These are phyloP conservation scores for Periconia digitata DNA, from an alignment of 2,329 filamentous ascomycete genomes.

Conservation along the genomic window DNA sequence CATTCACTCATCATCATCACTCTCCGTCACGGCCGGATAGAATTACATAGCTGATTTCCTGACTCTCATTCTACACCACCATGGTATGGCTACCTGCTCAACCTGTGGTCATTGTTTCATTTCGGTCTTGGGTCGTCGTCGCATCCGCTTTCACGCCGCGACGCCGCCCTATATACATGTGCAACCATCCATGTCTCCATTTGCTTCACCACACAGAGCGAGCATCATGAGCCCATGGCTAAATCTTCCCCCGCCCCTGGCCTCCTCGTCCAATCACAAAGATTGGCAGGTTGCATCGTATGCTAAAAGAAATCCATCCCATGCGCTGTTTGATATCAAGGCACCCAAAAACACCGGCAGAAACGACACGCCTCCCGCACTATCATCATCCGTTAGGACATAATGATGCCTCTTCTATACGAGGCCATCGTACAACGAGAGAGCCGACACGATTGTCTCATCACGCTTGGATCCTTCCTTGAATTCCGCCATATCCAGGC, in stretches of 20 bases:
- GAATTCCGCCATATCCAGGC: slow-evolving; percentile 95
- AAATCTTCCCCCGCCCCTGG: slow-evolving; percentile 16
- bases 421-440: slow-evolving; percentile 93
- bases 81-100: too few relatives aligned
- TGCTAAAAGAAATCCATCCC: slow-evolving; percentile 35
- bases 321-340: slow-evolving; percentile 46
- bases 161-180: not conserved
- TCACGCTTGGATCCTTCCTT: slow-evolving; percentile 99
- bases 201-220: slow-evolving; percentile 17
- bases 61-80: too few relatives aligned
- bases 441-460: slow-evolving; percentile 95
- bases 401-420: slow-evolving; percentile 58
- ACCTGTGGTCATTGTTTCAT: too few relatives aligned
- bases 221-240: not conserved
- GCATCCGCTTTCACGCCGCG: not conserved
- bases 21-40: too few relatives aligned
- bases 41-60: too few relatives aligned
- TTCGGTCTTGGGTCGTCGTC: not conserved
- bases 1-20: too few relatives aligned
- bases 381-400: not conserved
- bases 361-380: slow-evolving; percentile 21
- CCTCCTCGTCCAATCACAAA: slow-evolving; percentile 16
- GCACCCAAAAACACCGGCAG: slow-evolving; percentile 33
- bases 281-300: slow-evolving; percentile 14
- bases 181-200: not conserved